These are phyloP conservation scores for Solanum hybrid DNA, from an alignment of 305 asterid species.

Conservation along the genomic window DNA sequence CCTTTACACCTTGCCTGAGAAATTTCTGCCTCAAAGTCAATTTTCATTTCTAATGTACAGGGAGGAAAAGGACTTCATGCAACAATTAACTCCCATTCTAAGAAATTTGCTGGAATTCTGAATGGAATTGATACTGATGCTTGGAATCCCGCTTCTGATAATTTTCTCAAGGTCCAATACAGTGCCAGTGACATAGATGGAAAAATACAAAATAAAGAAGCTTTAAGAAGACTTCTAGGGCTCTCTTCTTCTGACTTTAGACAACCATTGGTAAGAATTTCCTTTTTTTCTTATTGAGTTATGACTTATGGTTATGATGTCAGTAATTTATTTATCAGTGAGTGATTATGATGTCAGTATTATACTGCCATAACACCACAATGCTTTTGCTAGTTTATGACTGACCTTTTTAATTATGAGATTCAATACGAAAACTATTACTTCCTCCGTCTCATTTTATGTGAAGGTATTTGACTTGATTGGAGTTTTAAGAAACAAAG, in stretches of 20 bases:
- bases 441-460: not conserved
- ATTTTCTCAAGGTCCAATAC: constrained; percentile 63
- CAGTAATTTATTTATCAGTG: not conserved
- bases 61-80: constrained; percentile 77
- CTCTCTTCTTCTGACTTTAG: constrained; percentile 44
- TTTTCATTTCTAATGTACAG: constrained; percentile 36
- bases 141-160: constrained; percentile 94
- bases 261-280: constrained; percentile 67
- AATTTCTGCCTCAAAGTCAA: not conserved
- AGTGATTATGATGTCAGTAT: not conserved
- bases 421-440: not conserved
- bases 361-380: not conserved
- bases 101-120: constrained; percentile 82
- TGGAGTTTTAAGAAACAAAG: not conserved
- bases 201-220: constrained; percentile 73
- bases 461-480: not conserved
- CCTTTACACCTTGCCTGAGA: not conserved
- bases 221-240: constrained; percentile 59
- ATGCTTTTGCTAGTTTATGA: not conserved
- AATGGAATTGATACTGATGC: constrained; percentile 94
- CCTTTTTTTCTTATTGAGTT: not conserved
- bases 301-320: not conserved
- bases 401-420: not conserved
- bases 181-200: constrained; percentile 60
- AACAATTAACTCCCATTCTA: constrained; percentile 66